Percentiles rank a stretch among this genome's conserved stretches.
These are phyloP conservation scores for Rhodotorula graminis DNA, from an alignment of 768 basidiomycete genomes.

Conservation along the genomic window DNA sequence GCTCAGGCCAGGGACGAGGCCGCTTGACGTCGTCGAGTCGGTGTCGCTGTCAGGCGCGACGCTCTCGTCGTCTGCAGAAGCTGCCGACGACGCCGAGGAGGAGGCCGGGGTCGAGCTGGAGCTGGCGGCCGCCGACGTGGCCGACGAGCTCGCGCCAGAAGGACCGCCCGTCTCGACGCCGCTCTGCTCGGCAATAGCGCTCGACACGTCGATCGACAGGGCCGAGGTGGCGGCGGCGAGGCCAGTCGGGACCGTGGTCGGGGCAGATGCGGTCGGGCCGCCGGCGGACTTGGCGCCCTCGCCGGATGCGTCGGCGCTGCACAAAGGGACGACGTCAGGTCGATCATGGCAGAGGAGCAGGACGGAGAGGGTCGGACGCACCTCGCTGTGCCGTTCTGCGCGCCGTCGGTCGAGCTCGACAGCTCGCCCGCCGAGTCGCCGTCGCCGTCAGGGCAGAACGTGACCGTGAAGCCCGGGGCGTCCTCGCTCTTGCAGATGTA, in stretches of 20 bases:
- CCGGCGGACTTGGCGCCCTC: neutral
- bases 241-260: neutral
- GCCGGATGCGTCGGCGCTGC: neutral
- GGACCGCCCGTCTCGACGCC: too few relatives aligned
- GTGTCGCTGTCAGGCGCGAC: neutral
- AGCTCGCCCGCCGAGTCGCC: neutral
- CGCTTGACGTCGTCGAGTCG: neutral
- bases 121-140: neutral
- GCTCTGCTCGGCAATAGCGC: too few relatives aligned
- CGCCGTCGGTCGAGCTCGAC: neutral
- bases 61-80: neutral
- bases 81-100: neutral
- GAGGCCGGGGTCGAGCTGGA: neutral
- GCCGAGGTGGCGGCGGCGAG: slow-evolving; percentile 19
- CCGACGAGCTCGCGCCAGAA: neutral
- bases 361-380: neutral
- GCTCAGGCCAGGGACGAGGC: neutral
- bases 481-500: neutral
- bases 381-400: neutral
- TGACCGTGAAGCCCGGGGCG: slow-evolving; percentile 16
- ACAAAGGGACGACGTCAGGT: too few relatives aligned
- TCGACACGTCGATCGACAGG: neutral
- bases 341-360: too few relatives aligned
- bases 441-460: slow-evolving; percentile 26
- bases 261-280: neutral